Percentiles rank a stretch among this genome's conserved stretches.
Evolutionary conservation across 164 flowering plant species (phyloP).

Genomic region (Litsea cubeba): DNA sequence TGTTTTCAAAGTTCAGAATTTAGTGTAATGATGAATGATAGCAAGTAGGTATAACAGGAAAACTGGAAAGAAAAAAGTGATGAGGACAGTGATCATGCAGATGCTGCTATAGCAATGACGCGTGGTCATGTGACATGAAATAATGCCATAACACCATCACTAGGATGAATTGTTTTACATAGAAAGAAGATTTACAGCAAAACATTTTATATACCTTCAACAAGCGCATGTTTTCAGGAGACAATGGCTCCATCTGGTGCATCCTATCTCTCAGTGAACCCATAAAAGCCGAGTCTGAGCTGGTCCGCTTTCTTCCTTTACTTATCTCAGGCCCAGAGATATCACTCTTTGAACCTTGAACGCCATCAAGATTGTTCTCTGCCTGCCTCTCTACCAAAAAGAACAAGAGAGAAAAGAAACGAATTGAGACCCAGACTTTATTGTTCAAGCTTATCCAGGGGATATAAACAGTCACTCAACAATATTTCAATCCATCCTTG

Average conservation of each 20-base stretch:
- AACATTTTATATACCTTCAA: conserved; percentile 48
- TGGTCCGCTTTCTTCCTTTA: conserved; percentile 67
- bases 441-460: neutral
- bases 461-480: no score
- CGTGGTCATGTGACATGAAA: neutral
- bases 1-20: conserved; percentile 17
- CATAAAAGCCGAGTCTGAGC: conserved; percentile 59
- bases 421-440: neutral
- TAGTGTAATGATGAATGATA: no score
- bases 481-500: neutral
- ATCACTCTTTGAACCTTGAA: conserved; percentile 63
- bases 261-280: conserved; percentile 48
- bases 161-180: neutral
- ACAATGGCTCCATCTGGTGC: conserved; percentile 43
- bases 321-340: conserved; percentile 48
- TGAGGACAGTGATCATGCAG: neutral
- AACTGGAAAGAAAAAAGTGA: no score
- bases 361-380: conserved; percentile 58
- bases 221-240: conserved; percentile 50
- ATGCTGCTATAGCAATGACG: neutral
- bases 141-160: neutral
- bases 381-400: conserved; percentile 47
- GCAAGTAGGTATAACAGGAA: no score
- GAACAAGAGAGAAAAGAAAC: neutral
- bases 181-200: neutral